Percentiles rank a stretch among this genome's conserved stretches.
Conservation (phyloP, 2,329 filamentous ascomycete species). For the Xylariaceae sp. region DNA sequence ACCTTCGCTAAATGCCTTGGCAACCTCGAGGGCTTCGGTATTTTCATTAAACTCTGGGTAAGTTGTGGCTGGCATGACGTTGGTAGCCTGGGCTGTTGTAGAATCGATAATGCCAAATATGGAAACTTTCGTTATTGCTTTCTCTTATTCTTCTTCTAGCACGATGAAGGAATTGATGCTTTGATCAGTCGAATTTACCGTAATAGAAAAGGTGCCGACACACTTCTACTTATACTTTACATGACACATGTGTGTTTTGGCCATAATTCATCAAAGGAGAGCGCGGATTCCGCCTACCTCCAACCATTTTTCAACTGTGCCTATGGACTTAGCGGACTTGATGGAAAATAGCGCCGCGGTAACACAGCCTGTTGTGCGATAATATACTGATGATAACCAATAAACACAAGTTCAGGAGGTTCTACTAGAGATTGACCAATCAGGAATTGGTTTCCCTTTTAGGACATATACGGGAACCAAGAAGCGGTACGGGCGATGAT, state of each 20-base stretch:
- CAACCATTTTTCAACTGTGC: neutral
- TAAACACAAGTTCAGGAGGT: no score
- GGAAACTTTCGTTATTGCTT: no score
- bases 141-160: no score
- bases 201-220: neutral
- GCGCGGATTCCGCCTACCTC: no score
- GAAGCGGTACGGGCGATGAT: no score
- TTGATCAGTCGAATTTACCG: neutral
- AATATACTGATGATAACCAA: no score
- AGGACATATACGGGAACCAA: neutral
- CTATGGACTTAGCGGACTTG: constrained; percentile 25
- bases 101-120: neutral
- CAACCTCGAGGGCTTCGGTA: constrained; percentile 48
- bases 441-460: constrained; percentile 21
- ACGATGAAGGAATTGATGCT: neutral
- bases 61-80: constrained; percentile 40
- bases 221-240: constrained; percentile 20
- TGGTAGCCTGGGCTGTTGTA: neutral
- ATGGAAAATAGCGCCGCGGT: neutral
- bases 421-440: neutral
- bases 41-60: constrained; percentile 43
- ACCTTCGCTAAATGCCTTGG: constrained; percentile 41
- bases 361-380: neutral
- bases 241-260: neutral
- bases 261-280: no score